Base-by-base conservation (phyloP, 1,139 yeast genomes). In the Kodamaea plutei region DNA sequence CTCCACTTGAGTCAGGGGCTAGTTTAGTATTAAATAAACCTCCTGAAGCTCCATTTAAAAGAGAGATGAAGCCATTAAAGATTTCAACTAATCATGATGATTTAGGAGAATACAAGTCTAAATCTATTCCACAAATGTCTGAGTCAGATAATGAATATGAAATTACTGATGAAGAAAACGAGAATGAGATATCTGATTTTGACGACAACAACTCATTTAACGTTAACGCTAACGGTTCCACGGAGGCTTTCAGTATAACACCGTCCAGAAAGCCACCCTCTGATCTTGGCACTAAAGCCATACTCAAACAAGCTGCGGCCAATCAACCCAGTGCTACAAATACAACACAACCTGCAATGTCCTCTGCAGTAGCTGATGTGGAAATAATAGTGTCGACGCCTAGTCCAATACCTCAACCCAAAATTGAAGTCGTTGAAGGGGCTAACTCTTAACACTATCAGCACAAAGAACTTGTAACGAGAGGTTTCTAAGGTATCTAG, bases 41-140 rank as follows among this genome's bases (percentile, higher is more conserved):
- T 4, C 45, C 42, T 1, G 45, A 32, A 26, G 44, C 48, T 7
- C 39, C 43, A n/a, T 50, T 43, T 40, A 47, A 47, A 33, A 44
- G 81, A 40, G 77, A 75, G 23, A 80, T 78, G 49, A 73, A 76
- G 45, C n/a, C n/a, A n/a, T n/a, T n/a, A n/a, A n/a, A n/a, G n/a
- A n/a, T n/a, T n/a, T 78, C 85, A 0, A 63, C 62, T 29, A 62
- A 65, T 19, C 70, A 76, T 17, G 74, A 76, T 15, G 81, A 76
- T 48, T 61, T 74, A 27, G 69, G 70, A 3, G 61, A 45, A 38
- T 51, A 49, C 28, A 53, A 48, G 16, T 47, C 39, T 29, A n/a
- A n/a, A n/a, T 26, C 54, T 8, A 46, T 45, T 24, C 33, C 44
- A 8, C 33, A 47, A 9, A 50, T 53, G 8, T 46, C 53, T 8